phyloP scores from a whole-genome alignment of 2,329 filamentous ascomycete species.

The Botrytis deweyae region DNA sequence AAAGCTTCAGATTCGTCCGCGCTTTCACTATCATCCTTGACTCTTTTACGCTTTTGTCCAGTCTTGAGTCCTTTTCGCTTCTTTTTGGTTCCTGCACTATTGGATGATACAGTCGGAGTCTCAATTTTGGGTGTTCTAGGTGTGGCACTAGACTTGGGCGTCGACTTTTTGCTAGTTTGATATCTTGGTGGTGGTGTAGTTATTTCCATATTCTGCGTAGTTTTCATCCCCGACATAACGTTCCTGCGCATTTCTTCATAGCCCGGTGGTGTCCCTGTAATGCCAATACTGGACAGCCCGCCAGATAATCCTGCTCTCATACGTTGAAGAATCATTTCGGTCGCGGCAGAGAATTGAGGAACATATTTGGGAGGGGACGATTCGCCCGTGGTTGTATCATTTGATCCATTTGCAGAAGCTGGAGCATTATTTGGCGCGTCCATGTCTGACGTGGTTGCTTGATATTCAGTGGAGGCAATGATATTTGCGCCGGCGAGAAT shows the following conservation, averaged over 20 bases:
- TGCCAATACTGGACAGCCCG: conserved; percentile 34
- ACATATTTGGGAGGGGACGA: conserved; percentile 38
- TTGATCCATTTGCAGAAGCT: conserved; percentile 24
- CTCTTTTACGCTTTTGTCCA: conserved; percentile 38
- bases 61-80: conserved; percentile 30
- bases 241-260: conserved; percentile 41
- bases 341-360: conserved; percentile 40
- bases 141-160: conserved; percentile 23
- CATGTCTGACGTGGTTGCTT: conserved; percentile 29
- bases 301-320: conserved; percentile 36
- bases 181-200: conserved; percentile 29
- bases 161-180: conserved; percentile 25
- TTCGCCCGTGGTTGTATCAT: conserved; percentile 22
- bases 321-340: conserved; percentile 41
- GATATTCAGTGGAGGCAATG: conserved; percentile 25
- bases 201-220: conserved; percentile 40
- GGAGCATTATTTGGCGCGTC: conserved; percentile 32
- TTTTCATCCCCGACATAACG: conserved; percentile 41
- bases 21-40: conserved; percentile 34
- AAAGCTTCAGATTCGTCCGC: conserved; percentile 37
- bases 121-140: conserved; percentile 27
- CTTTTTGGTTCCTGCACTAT: conserved; percentile 27
- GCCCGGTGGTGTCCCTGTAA: conserved; percentile 35
- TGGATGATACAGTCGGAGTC: conserved; percentile 29
- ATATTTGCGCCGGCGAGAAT: conserved; percentile 25